Conservation (phyloP, 75 land plant species). For the Pinus albicaulis region DNA sequence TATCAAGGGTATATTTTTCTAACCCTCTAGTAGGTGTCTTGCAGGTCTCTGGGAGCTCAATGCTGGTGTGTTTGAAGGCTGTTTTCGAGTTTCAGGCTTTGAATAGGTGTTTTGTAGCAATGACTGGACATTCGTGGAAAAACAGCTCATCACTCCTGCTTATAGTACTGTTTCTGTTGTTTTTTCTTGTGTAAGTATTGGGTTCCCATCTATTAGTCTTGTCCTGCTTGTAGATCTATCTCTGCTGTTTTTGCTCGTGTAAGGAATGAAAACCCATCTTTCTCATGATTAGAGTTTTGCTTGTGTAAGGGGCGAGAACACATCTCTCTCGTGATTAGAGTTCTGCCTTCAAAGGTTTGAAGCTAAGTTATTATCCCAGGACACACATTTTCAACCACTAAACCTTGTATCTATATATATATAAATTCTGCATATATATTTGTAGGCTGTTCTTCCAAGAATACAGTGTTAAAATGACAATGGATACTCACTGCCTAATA, state of each 20-base stretch:
- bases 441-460: no score
- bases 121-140: neutral
- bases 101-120: neutral
- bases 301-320: no score
- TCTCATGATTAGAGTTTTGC: neutral
- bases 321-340: neutral
- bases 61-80: neutral
- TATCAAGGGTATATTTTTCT: neutral
- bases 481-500: neutral
- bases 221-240: neutral
- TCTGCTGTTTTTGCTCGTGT: neutral
- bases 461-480: no score
- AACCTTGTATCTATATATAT: neutral
- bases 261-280: neutral
- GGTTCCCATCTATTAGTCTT: neutral
- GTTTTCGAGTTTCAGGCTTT: neutral
- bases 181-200: conserved; percentile 7
- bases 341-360: neutral
- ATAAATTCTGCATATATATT: neutral
- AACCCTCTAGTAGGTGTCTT: neutral
- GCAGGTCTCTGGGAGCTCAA: neutral
- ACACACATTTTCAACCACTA: neutral
- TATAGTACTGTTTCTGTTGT: neutral
- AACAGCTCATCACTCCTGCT: neutral
- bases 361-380: neutral